Evolutionary conservation across 2,329 filamentous ascomycete species (phyloP), one percentile per base, ranked within the genome.

Genomic region (Cordyceps farinosa): DNA sequence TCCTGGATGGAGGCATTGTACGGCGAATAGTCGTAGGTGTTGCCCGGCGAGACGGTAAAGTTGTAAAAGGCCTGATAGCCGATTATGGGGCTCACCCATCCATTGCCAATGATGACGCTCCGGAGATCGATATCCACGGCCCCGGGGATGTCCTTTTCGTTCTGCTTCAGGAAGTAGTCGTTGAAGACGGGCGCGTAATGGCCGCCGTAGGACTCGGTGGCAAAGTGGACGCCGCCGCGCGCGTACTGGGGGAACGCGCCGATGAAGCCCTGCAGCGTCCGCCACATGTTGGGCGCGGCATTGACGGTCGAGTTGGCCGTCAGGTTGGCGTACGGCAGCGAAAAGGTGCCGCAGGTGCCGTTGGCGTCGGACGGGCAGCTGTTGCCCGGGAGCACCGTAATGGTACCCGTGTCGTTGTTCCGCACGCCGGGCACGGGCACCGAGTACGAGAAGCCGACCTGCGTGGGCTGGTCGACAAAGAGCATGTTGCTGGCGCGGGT

Each of bases 171-270:
- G 75, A 82, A 84, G 63, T 80, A 75, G 1, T 76, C 75, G n/a
- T 84, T 82, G 68, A 90, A 88, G 0, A 81, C 80, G 1, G 87
- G 87, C 0, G 86, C 89, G 68, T 90, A 91, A 65, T 87, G 85
- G 5, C 89, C 89, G 32, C 87, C 84, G 72, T 90, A 88, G 71
- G 84, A 88, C 73, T 90, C 87, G 1, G 87, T 82, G 69, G 88
- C 90, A 1, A 91, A 74, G 68, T 87, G 86, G 57, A 90, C 80
- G 13, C 85, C 83, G 53, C 81, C 76, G 64, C 79, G 75, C 36
- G 74, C 72, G 71, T 86, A 85, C 66, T 84, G 77, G 0, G 85
- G 85, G 63, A 87, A 87, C 15, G 79, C 75, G 29, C 75, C 76
- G 66, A 90, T 70, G 74, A 85, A 87, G 15, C 79, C 82, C 70